A percentile compares a stretch with the other conserved stretches of the same genome.
These are phyloP conservation scores for Fraxinus paxiana DNA, from an alignment of 305 asterid genomes.

Conservation along the genomic window DNA sequence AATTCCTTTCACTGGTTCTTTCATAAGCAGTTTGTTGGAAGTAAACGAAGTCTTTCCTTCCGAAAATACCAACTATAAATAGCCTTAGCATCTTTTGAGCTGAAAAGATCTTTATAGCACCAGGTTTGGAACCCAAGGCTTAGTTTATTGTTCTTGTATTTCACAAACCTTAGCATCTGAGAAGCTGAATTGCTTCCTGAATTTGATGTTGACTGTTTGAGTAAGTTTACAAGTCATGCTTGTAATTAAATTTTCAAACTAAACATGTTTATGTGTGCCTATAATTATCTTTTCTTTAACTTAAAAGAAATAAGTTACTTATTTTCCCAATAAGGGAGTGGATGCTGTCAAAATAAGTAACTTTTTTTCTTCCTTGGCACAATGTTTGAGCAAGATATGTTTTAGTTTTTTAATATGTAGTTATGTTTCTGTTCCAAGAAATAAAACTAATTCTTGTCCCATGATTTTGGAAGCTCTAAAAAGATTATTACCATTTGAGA, in stretches of 20 bases:
- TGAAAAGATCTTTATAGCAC: too few relatives aligned
- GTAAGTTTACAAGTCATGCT: not conserved
- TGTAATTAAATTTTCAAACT: not conserved
- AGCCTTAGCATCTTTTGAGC: too few relatives aligned
- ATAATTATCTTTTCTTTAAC: not conserved
- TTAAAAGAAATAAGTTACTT: not conserved
- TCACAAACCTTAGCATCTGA: not conserved
- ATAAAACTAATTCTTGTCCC: not conserved
- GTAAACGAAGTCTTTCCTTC: too few relatives aligned
- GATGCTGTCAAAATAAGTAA: not conserved
- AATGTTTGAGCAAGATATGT: not conserved
- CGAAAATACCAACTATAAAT: too few relatives aligned
- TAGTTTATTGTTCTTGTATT: not conserved
- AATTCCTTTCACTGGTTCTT: too few relatives aligned
- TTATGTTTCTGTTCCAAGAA: not conserved
- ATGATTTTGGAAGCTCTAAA: conserved; percentile 11
- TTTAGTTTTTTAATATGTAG: not conserved
- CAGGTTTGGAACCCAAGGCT: not conserved
- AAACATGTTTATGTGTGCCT: not conserved
- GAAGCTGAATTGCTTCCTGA: not conserved
- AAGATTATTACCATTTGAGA: not conserved
- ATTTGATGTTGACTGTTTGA: not conserved
- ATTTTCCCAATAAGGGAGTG: not conserved
- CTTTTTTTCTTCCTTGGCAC: not conserved
- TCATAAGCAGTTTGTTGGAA: too few relatives aligned